Evolutionary conservation across 805 yeast genomes (phyloP), one percentile per base, ranked within the genome.

Genomic region (Middelhovenomyces tepae): DNA sequence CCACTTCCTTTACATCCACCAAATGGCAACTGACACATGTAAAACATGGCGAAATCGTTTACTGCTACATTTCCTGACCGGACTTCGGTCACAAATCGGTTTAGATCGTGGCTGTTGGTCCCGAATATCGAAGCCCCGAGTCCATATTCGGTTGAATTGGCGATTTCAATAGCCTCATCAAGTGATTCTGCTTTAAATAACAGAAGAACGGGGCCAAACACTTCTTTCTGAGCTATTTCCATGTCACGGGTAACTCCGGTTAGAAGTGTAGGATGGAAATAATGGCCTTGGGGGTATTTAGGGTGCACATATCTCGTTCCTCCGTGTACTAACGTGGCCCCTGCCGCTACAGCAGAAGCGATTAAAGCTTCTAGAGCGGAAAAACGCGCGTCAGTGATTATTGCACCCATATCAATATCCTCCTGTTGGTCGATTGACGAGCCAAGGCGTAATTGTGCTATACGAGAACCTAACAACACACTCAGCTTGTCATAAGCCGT

Each of bases 41-140:
- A 85, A 52, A 76, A 91, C 0, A 97, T 89, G 5, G 97, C 99
- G 65, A 91, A 91, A 62, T 91, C 99, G 56, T 91, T 91, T 41
- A 91, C 83, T 6, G 98, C 95, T 29, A 91, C 94, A 51, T 87
- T 91, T 16, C 98, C 99, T 27, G 87, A 70, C 22, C 75, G 68
- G 45, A 91, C 57, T 6, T 60, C 54, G 45, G 75, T 65, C 8
- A 87, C 82, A 19, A 85, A 73, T 31, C 62, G 59, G 48, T 75
- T 72, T 38, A 86, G 70, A 33, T 68, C 71, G 5, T 54, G 47
- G 8, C 20, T 16, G 46, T 71, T 65, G 13, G 64, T 62, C 17
- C 96, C 93, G 57, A 87, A 91, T 1, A 91, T 80, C 0, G 97
- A 82, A 9, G 83, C 80, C 9, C 98, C 99, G 13, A 91, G 70